Evolutionary conservation across 805 yeast genomes (phyloP), one percentile per base, ranked within the genome.

Genomic region (Sungouiozyma ichnusensis): DNA sequence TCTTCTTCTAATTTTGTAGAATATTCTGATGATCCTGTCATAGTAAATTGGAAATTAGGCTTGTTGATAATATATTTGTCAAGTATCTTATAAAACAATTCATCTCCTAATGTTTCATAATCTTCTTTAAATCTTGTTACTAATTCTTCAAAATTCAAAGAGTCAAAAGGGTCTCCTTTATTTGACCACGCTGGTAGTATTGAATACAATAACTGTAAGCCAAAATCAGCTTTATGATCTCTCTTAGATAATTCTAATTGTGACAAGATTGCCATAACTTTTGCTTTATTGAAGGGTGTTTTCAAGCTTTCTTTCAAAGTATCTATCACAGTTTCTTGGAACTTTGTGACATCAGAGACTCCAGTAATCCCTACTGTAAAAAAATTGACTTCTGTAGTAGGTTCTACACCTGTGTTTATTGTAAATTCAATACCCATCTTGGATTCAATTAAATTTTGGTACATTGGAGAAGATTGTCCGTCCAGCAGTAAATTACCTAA

Each of bases 381-480:
- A 41, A 87, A 68, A 44, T 84, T 76, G 35, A 76, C 72, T 0
- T 85, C 80, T 3, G 95, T 83, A 40, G 85, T 77, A 2, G 83
- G 72, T 45, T 90, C 97, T 42, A 85, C 67, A 1, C 98, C 98
- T 0, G 94, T 70, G 56, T 92, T 92, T 4, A 86, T 83, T 1
- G 90, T 68, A 55, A 80, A 92, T 49, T 92, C 97, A 40, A 84
- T 76, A 35, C 92, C 97, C 29, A 80, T 57, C 1, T 90, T 92
- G 1, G 82, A 64, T 59, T 92, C 98, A 42, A 92, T 82, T 42
- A 92, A 67, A n/a, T 76, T 75, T 60, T 87, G 85, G 61, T 88
- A 85, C 42, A 92, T 69, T 5, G 94, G 90, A 4, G 97, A 81
- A 11, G 92, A 82, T 55, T 90, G 97, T 2, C 97, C 97, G 57